Conservation (phyloP, 1,284 basidiomycete species). For the Cutaneotrichosporon spelunceum region DNA sequence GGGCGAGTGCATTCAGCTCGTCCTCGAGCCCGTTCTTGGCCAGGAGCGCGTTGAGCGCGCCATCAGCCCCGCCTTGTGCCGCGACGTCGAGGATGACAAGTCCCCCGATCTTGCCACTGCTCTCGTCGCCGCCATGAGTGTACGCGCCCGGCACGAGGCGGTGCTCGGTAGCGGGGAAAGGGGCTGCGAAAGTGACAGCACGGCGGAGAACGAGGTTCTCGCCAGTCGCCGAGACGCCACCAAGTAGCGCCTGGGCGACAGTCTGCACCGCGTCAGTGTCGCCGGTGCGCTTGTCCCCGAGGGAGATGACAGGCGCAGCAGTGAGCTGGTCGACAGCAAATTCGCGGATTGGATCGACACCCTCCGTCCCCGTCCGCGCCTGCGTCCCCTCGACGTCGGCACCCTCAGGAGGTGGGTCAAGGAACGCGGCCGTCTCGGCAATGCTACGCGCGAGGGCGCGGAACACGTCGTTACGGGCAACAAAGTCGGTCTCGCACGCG, state of each 20-base stretch:
- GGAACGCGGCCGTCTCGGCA: slow-evolving; percentile 79
- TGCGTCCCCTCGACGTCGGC: slow-evolving; percentile 54
- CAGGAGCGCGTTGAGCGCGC: slow-evolving; percentile 42
- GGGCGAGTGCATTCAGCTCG: slow-evolving; percentile 66
- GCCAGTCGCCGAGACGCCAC: slow-evolving; percentile 77
- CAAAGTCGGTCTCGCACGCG: slow-evolving; percentile 97
- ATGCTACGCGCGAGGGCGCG: slow-evolving; percentile 72
- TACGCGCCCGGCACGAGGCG: slow-evolving; percentile 72
- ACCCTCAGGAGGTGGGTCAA: no score
- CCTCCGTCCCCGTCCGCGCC: background rate
- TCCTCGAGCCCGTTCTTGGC: slow-evolving; percentile 50
- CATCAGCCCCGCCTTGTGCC: slow-evolving; percentile 29
- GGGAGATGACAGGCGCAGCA: slow-evolving; percentile 66
- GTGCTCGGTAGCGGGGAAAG: slow-evolving; percentile 54
- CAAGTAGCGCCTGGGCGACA: slow-evolving; percentile 68
- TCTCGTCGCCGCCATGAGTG: slow-evolving; percentile 64
- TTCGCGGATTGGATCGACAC: slow-evolving; percentile 29
- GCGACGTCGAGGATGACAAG: slow-evolving; percentile 65
- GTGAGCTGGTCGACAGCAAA: slow-evolving; percentile 59
- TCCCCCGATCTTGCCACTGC: slow-evolving; percentile 67
- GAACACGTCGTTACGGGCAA: slow-evolving; percentile 83
- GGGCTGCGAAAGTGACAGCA: slow-evolving; percentile 66
- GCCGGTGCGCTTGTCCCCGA: slow-evolving; percentile 33
- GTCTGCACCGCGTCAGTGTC: slow-evolving; percentile 54
- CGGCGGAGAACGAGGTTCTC: slow-evolving; percentile 82